Evolutionary conservation across 352 stramenopile species (phyloP).

Genomic region (Pythium dissotocum): DNA sequence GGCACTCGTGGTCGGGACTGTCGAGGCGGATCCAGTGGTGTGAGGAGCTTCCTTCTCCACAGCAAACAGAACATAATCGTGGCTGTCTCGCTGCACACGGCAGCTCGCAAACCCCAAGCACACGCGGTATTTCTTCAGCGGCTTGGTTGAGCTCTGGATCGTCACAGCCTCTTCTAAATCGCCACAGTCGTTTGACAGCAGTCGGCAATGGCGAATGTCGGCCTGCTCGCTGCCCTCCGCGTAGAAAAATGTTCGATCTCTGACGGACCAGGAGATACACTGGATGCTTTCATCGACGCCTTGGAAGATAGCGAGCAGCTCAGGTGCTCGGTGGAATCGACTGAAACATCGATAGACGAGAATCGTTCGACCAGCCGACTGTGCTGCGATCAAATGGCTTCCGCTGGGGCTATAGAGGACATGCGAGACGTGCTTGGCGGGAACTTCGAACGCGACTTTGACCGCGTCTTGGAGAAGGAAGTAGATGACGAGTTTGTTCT

Average conservation of each 20-base stretch:
- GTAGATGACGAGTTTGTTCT: slow-evolving; percentile 59
- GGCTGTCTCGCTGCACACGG: slow-evolving; percentile 31
- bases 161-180: slow-evolving; percentile 40
- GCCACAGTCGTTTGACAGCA: slow-evolving; percentile 32
- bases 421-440: slow-evolving; percentile 59
- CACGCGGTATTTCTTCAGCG: not conserved
- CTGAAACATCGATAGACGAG: slow-evolving; percentile 54
- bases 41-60: slow-evolving; percentile 36
- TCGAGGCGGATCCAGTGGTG: not conserved
- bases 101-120: slow-evolving; percentile 12
- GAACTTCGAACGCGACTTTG: slow-evolving; percentile 60
- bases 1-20: not conserved
- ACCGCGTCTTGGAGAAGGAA: slow-evolving; percentile 64
- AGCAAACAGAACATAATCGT: slow-evolving; percentile 59
- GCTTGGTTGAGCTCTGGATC: slow-evolving; percentile 14
- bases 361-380: slow-evolving; percentile 42
- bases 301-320: slow-evolving; percentile 47
- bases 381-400: slow-evolving; percentile 44
- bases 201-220: slow-evolving; percentile 40
- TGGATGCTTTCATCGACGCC: slow-evolving; percentile 46
- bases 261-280: slow-evolving; percentile 42
- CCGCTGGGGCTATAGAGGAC: slow-evolving; percentile 66
- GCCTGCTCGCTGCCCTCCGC: slow-evolving; percentile 29
- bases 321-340: slow-evolving; percentile 44
- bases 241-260: slow-evolving; percentile 56